A percentile compares a stretch with the other conserved stretches of the same genome.
These are phyloP conservation scores for Cyclanthera cordifolia DNA, from an alignment of 306 rosid species.

Conservation along the genomic window DNA sequence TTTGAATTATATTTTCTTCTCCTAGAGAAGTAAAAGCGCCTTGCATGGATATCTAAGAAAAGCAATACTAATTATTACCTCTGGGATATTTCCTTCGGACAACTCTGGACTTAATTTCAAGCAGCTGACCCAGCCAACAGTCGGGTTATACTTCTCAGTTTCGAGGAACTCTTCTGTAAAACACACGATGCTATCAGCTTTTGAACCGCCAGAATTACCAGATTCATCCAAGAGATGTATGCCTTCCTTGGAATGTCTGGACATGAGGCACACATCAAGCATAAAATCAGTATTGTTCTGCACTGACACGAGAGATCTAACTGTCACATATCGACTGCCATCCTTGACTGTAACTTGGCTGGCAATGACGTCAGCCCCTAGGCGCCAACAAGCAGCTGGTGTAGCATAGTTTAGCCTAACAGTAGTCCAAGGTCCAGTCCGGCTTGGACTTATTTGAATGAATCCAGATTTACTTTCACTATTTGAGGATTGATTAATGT, in stretches of 20 bases:
- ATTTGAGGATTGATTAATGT: slow-evolving; percentile 23
- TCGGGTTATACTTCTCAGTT: slow-evolving; percentile 55
- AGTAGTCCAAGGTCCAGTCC: slow-evolving; percentile 94
- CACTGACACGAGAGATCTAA: slow-evolving; percentile 83
- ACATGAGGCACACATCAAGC: slow-evolving; percentile 60
- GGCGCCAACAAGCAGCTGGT: slow-evolving; percentile 95
- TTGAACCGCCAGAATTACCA: slow-evolving; percentile 28
- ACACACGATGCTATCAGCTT: slow-evolving; percentile 26
- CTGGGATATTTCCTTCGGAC: slow-evolving; percentile 36
- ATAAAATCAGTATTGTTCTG: slow-evolving; percentile 55
- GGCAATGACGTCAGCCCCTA: slow-evolving; percentile 83
- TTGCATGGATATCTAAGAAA: slow-evolving; percentile 11
- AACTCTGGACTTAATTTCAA: slow-evolving; percentile 27
- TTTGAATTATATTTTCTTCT: background rate
- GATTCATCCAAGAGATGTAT: slow-evolving; percentile 20
- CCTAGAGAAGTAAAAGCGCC: background rate
- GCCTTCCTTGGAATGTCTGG: slow-evolving; percentile 26
- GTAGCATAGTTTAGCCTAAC: slow-evolving; percentile 94
- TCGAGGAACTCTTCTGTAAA: slow-evolving; percentile 53
- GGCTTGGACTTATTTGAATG: slow-evolving; percentile 91
- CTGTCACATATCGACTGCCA: slow-evolving; percentile 74
- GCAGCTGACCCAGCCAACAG: slow-evolving; percentile 52
- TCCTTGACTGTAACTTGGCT: slow-evolving; percentile 82
- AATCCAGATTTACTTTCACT: slow-evolving; percentile 49
- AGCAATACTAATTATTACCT: slow-evolving; percentile 26